A percentile compares a stretch with the other conserved stretches of the same genome.
Conservation (phyloP, 352 stramenopile species). For the Pythium utonaiense region DNA sequence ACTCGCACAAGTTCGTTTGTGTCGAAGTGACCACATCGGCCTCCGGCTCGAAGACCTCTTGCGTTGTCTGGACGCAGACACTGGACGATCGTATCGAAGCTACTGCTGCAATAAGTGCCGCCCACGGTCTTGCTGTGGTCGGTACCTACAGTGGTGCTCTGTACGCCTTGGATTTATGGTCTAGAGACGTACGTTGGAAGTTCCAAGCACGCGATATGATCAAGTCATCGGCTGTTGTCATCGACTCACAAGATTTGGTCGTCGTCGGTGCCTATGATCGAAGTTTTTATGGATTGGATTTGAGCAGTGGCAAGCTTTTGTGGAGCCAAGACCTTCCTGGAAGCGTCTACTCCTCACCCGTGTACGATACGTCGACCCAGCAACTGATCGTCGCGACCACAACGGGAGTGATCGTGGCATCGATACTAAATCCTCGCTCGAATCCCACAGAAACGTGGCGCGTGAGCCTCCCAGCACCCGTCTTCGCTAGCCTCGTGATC, state of each 20-base stretch:
- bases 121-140: slow-evolving; percentile 33
- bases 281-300: slow-evolving; percentile 37
- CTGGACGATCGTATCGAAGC: slow-evolving; percentile 64
- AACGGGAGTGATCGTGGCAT: slow-evolving; percentile 25
- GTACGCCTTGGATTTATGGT: slow-evolving; percentile 37
- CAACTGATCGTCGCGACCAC: slow-evolving; percentile 43
- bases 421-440: neutral
- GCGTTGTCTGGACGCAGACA: slow-evolving; percentile 32
- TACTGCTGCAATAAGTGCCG: slow-evolving; percentile 33
- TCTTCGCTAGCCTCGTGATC: slow-evolving; percentile 43
- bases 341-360: slow-evolving; percentile 50
- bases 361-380: slow-evolving; percentile 18
- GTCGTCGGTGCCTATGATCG: slow-evolving; percentile 51
- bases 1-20: slow-evolving; percentile 42
- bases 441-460: neutral
- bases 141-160: slow-evolving; percentile 51
- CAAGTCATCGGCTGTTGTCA: slow-evolving; percentile 45
- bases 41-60: neutral
- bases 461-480: slow-evolving; percentile 32
- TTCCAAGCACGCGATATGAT: slow-evolving; percentile 35
- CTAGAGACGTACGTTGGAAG: slow-evolving; percentile 29
- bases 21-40: slow-evolving; percentile 27
- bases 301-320: slow-evolving; percentile 11
- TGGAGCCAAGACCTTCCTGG: slow-evolving; percentile 34
- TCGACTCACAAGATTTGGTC: slow-evolving; percentile 40